Evolutionary conservation across 208 protist genomes (phyloP).

Genomic region (Leishmania major): DNA sequence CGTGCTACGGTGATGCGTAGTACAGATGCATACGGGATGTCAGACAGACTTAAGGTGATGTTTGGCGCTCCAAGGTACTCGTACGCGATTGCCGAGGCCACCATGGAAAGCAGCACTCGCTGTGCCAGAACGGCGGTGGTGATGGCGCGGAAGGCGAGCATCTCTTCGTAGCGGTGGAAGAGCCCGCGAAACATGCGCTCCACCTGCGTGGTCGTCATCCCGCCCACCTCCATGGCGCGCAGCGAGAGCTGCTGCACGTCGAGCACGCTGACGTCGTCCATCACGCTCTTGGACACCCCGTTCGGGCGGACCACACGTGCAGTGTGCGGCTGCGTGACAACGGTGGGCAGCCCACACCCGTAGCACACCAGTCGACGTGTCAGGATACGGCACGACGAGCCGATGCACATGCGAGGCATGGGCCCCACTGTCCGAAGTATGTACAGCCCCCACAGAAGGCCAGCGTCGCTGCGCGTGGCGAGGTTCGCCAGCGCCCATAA

Average conservation of each 20-base stretch:
- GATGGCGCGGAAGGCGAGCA: conserved; percentile 44
- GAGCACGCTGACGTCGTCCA: conserved; percentile 33
- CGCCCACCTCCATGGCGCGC: conserved; percentile 41
- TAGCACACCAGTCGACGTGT: conserved; percentile 54
- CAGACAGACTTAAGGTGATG: conserved; percentile 60
- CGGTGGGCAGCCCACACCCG: conserved; percentile 60
- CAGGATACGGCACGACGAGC: conserved; percentile 45
- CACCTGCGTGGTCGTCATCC: conserved; percentile 36
- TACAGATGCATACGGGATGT: conserved; percentile 71
- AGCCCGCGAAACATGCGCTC: conserved; percentile 47
- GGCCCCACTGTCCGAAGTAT: conserved; percentile 48
- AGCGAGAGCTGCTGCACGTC: conserved; percentile 39
- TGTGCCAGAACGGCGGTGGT: conserved; percentile 36
- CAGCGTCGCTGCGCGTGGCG: conserved; percentile 31
- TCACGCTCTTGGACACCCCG: not conserved
- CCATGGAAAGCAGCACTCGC: conserved; percentile 55
- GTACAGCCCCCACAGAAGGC: conserved; percentile 76
- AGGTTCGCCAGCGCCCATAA: conserved; percentile 56
- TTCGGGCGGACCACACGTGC: conserved; percentile 46
- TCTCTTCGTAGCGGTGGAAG: conserved; percentile 64
- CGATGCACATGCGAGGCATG: conserved; percentile 67
- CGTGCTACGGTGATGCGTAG: conserved; percentile 43
- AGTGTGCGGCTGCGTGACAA: conserved; percentile 63
- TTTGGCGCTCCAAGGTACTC: conserved; percentile 68
- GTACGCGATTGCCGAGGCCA: conserved; percentile 60